Evolutionary conservation across 83 land plant genomes (phyloP).

Genomic region (Isoetes engelmannii): DNA sequence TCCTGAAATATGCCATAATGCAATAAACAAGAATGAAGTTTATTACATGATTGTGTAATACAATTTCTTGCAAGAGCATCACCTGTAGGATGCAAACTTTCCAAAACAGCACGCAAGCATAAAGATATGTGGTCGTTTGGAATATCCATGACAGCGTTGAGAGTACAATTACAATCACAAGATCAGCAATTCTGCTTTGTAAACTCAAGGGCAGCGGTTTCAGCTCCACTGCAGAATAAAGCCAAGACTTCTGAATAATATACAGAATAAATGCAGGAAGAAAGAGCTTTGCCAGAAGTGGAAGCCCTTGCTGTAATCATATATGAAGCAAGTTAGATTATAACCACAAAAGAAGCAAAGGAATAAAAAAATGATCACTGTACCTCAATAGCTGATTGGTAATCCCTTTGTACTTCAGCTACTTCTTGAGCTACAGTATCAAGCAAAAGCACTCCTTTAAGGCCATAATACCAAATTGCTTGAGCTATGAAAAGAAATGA

Average conservation of each 20-base stretch:
- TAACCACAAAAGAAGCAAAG: background rate
- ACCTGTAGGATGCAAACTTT: slow-evolving; percentile 20
- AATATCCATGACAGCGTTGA: slow-evolving; percentile 16
- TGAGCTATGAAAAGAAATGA: slow-evolving; percentile 31
- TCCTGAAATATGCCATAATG: slow-evolving; percentile 5
- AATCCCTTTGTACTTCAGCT: slow-evolving; percentile 19
- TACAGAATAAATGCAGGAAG: slow-evolving; percentile 22
- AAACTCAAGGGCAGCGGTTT: slow-evolving; percentile 20
- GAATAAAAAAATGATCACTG: background rate
- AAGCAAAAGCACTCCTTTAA: slow-evolving; percentile 31
- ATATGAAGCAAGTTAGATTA: background rate
- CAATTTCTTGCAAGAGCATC: background rate
- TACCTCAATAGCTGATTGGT: slow-evolving; percentile 31
- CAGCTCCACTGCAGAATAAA: slow-evolving; percentile 18
- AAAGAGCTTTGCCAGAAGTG: slow-evolving; percentile 20
- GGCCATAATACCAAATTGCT: slow-evolving; percentile 25
- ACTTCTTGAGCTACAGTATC: slow-evolving; percentile 27
- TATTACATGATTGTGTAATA: too few species aligned
- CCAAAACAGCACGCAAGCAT: slow-evolving; percentile 17
- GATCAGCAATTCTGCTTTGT: background rate
- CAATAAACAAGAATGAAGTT: too few species aligned
- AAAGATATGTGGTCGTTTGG: slow-evolving; percentile 20
- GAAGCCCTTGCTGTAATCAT: slow-evolving; percentile 14
- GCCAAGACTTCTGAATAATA: slow-evolving; percentile 20
- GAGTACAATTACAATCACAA: slow-evolving; percentile 4